Conservation (phyloP, 179 eudicot species). For the Spinacia oleracea region DNA sequence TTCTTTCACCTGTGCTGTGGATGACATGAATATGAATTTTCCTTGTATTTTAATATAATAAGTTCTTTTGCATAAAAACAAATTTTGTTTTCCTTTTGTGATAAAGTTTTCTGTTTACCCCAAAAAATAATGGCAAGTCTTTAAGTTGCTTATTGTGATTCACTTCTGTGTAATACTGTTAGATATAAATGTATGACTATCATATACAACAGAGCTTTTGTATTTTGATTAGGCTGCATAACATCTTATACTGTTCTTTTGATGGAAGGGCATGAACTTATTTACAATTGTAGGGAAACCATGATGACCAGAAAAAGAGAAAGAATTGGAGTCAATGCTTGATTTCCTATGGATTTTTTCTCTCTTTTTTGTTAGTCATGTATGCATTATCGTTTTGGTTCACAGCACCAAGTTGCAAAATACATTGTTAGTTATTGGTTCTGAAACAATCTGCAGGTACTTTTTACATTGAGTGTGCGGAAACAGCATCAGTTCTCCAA, state of each 20-base stretch:
- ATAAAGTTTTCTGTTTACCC: neutral
- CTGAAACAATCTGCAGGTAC: slow-evolving; percentile 60
- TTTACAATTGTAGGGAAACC: neutral
- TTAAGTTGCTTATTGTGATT: neutral
- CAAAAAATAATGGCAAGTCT: neutral
- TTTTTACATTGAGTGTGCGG: slow-evolving; percentile 92
- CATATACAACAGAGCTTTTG: neutral
- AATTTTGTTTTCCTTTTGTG: neutral
- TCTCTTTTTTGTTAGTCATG: neutral
- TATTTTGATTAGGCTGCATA: slow-evolving; percentile 7
- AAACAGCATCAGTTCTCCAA: slow-evolving; percentile 95
- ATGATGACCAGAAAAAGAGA: neutral
- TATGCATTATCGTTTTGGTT: neutral
- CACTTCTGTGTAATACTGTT: neutral
- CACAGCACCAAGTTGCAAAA: slow-evolving; percentile 2
- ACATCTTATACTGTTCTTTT: neutral
- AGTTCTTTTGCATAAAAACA: too few species aligned
- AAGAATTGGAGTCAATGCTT: neutral
- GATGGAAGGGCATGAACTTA: too few species aligned
- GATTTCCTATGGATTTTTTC: too few species aligned
- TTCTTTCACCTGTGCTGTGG: neutral
- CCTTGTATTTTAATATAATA: neutral
- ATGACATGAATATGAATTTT: neutral
- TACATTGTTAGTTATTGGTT: neutral
- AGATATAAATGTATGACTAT: neutral